Evolutionary conservation across 306 rosid genomes (phyloP).

Genomic region (Luffa acutangula): DNA sequence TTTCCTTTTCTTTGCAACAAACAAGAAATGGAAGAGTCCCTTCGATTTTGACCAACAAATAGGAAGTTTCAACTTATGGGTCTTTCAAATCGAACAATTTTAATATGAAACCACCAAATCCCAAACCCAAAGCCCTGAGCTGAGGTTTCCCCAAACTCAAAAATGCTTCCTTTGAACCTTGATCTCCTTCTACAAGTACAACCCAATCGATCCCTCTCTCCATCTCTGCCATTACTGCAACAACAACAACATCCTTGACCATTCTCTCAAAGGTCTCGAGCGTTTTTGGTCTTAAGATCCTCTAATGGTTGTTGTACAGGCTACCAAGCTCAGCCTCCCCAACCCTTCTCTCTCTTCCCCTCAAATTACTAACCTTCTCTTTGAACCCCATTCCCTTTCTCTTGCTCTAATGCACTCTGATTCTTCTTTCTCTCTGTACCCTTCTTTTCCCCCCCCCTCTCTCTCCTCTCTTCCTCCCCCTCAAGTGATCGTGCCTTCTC

Average conservation of each 20-base stretch:
- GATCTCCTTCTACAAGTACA: neutral
- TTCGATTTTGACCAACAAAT: neutral
- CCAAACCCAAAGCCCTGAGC: neutral
- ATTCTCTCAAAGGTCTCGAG: neutral
- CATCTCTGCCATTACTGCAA: neutral
- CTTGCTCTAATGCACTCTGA: slow-evolving; percentile 81
- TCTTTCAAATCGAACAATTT: neutral
- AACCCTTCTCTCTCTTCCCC: slow-evolving; percentile 42
- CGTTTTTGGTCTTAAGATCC: slow-evolving; percentile 3
- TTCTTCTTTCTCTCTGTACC: slow-evolving; percentile 74
- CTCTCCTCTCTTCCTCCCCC: slow-evolving; percentile 33
- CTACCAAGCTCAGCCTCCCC: slow-evolving; percentile 39
- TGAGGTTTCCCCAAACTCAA: neutral
- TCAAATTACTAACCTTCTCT: slow-evolving; percentile 44
- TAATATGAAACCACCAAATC: neutral
- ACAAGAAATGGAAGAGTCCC: neutral
- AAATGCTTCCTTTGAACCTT: neutral
- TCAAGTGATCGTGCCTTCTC: slow-evolving; percentile 51
- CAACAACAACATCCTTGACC: neutral
- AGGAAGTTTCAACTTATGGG: neutral
- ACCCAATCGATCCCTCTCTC: neutral
- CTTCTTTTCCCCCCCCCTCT: slow-evolving; percentile 38
- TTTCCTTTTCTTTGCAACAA: neutral
- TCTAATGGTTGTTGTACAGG: slow-evolving; percentile 46
- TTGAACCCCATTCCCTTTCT: slow-evolving; percentile 64